Base-by-base conservation (phyloP, 495 filamentous ascomycete species). In the Talaromyces trachyspermus region DNA sequence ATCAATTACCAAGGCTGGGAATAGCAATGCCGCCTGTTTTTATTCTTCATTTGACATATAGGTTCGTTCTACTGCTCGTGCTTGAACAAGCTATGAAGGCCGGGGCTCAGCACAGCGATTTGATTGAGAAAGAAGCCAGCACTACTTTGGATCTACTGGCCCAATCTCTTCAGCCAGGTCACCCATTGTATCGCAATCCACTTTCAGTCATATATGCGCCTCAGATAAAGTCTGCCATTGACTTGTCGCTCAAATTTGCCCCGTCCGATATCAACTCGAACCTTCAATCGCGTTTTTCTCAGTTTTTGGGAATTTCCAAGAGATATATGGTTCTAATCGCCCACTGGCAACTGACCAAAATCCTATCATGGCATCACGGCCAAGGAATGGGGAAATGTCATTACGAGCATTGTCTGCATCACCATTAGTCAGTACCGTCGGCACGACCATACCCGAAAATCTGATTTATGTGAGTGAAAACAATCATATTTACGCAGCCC, bases 1-100 rank as follows among this genome's bases (percentile, higher is more conserved):
- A 43, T 23, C 40, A 43, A 27, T 15, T 43, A 9, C 40, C 22
- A 14, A 25, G 12, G 25, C 10, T 18, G 17, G 25, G 23, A 25
- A 19, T 3, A 11, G 38, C 38, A 19, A 50, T 11, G 15, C 59
- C 59, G 30, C 47, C 59, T 2, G 23, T 60, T 2, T 22, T 60
- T 9, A 53, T 49, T 2, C 39, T 62, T 5, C 54, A 60, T 49
- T 53, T 62, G 8, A 53, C 53, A 0, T 55, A 37, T 10, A 17
- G 40, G 1, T 62, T 60, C 12, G 49, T 24, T 8, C 24, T 43
- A 25, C 26, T 43, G 26, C 11, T 47, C 17, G 48, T 51, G 0
- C 32, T 62, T 11, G 33, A 51, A 22, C 24, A 57, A n/a, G 23
- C 45, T n/a, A 18, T 39, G 4, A 51, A 19, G 25, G 23, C 41